Base-by-base conservation (phyloP, 148 eudicot genomes). In the Spergularia marina region DNA sequence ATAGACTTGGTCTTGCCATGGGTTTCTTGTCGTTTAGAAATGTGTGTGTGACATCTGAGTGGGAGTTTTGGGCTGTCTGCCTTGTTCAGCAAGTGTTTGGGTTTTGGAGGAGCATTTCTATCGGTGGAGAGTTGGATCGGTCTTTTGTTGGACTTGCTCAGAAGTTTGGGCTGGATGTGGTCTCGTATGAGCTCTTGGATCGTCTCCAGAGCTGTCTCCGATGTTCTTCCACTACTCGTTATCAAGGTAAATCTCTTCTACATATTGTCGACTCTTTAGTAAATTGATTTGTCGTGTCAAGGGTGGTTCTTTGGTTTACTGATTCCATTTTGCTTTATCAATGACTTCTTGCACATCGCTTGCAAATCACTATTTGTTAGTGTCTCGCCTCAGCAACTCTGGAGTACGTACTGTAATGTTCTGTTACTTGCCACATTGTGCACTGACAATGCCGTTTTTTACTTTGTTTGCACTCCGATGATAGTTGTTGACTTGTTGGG, bases 1-100 rank as follows among this genome's bases (percentile, higher is more conserved):
- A 77, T 53, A 82, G 84, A 76, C 84, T 82, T 73, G 83, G 80
- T 36, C 83, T 81, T 68, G 80, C 83, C 30, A 81, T 81, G 80
- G 53, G 83, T 2, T 81, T 81, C 39, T 52, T 81, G 74, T 81
- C 83, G 13, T 81, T 81, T 25, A 74, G 83, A 54, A 81, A 81
- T 69, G 74, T 81, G 54, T 81, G 83, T 68, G 80, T 81, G 25
- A 81, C 80, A 1, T 76, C 83, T 9, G 74, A 81, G 71, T 81
- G 83, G 83, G 83, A 81, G 55, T 81, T 81, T 61, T 60, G 76
- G 77, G 74, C 77, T 10, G 77, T 81, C 17, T 78, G 81, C 40
- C 76, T 82, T 49, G 78, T 82, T 77, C 73, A 82, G 62, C 84
- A 82, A 77, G 81, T 78, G 47, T 82, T 82, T 56, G 84, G 84